Base-by-base conservation (phyloP, 2,329 filamentous ascomycete species). In the Purpureocillium takamizusanense region DNA sequence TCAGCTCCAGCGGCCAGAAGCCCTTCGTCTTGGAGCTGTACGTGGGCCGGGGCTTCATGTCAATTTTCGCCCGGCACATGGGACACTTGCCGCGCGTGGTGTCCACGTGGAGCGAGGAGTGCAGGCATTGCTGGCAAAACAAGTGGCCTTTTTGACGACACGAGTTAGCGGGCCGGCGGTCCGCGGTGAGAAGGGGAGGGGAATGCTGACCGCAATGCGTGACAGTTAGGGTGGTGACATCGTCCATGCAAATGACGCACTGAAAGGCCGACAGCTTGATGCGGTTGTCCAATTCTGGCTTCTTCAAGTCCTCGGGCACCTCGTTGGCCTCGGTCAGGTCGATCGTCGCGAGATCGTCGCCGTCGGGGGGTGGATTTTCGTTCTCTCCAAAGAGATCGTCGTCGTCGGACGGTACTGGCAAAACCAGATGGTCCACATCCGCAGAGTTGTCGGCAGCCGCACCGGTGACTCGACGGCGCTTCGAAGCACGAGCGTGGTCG, bases 181-280 rank as follows among this genome's bases (percentile, higher is more conserved):
- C 13, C 33, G 11, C 14, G 15, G 13, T 25, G 16, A 8, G 5
- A 4, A 28, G 31, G 35, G 18, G 30, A 38, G 29, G 35, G 38
- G 14, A 7, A 9, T 29, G 34, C 75, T 46, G 74, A 82, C 78
- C 78, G 56, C 78, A 83, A 55, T 81, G 74, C 3, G 78, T 83
- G 33, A 81, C 71, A 1, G 76, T 80, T 43, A 83, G 50, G 21
- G 66, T 62, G 2, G 67, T 70, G 18, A 66, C 70, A 43, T 76
- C 66, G 43, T 82, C 78, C 74, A 82, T 78, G 57, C 78, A 83
- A 41, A 83, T 82, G 32, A 78, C 75, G 44, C 78, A 83, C 55
- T 81, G 74, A 35, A 81, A 78, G 4, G 64, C 62, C 33, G 67
- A 63, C 13, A 83, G 55, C 53, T 73, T 76, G 50, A 66, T 55